A percentile compares a stretch with the other conserved stretches of the same genome.
phyloP scores from a whole-genome alignment of 2,329 filamentous ascomycete genomes.

The Talaromyces sp. region DNA sequence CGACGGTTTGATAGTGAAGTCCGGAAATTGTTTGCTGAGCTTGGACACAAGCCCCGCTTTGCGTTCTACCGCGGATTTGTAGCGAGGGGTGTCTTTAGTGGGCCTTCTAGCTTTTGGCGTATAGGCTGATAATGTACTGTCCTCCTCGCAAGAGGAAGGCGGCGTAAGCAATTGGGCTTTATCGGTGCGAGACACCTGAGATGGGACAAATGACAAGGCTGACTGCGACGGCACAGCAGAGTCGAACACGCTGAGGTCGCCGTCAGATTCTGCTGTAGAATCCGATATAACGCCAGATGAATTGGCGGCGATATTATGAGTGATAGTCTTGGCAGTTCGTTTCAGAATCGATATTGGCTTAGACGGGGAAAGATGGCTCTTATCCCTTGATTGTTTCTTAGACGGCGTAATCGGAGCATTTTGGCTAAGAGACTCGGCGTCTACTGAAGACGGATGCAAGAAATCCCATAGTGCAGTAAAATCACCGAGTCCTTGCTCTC shows the following conservation, averaged over 20 bases:
- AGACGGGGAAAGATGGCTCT: background rate
- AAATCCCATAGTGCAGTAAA: slow-evolving; percentile 44
- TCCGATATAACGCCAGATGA: slow-evolving; percentile 26
- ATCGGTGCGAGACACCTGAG: slow-evolving; percentile 25
- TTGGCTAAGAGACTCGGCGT: background rate
- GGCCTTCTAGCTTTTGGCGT: slow-evolving; percentile 12
- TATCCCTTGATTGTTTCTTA: background rate
- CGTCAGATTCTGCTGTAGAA: slow-evolving; percentile 32
- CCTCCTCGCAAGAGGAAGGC: slow-evolving; percentile 37
- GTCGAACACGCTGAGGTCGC: slow-evolving; percentile 31
- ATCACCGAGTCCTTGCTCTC: slow-evolving; percentile 37
- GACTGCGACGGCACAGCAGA: slow-evolving; percentile 22
- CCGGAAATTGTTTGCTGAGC: slow-evolving; percentile 33
- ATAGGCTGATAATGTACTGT: background rate
- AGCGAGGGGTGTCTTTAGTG: slow-evolving; percentile 15
- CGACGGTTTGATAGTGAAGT: slow-evolving; percentile 27
- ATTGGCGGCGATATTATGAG: background rate
- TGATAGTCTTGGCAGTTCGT: slow-evolving; percentile 10
- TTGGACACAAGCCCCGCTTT: slow-evolving; percentile 31
- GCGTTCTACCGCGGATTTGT: slow-evolving; percentile 29
- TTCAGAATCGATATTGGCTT: slow-evolving; percentile 24
- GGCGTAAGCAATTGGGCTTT: slow-evolving; percentile 28
- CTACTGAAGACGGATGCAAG: slow-evolving; percentile 25
- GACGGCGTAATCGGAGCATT: background rate
- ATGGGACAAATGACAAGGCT: slow-evolving; percentile 26